phyloP scores from a whole-genome alignment of 106 monocot genomes.

The Dendrobium nobile region DNA sequence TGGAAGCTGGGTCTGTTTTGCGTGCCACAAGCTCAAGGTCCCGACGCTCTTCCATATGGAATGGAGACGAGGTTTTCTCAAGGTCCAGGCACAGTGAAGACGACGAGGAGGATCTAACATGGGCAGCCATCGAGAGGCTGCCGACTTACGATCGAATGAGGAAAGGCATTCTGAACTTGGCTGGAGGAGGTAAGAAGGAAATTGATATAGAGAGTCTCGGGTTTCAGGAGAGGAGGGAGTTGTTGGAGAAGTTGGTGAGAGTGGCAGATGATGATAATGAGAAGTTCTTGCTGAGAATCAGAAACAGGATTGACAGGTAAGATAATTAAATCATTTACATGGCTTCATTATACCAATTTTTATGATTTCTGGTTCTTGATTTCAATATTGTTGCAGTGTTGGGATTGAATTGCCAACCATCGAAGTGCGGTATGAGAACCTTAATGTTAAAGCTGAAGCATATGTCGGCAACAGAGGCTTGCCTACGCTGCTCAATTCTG shows the following conservation, averaged over 20 bases:
- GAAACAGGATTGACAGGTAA: constrained; percentile 25
- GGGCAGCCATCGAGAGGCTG: constrained; percentile 33
- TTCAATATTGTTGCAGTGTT: neutral
- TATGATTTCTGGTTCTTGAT: neutral
- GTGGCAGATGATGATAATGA: constrained; percentile 36
- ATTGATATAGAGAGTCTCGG: constrained; percentile 17
- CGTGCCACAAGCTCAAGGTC: neutral
- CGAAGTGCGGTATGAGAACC: neutral
- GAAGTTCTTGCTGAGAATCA: constrained; percentile 30
- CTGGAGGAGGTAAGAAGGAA: constrained; percentile 5
- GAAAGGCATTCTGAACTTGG: constrained; percentile 13
- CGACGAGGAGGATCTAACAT: constrained; percentile 33
- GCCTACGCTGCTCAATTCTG: constrained; percentile 4
- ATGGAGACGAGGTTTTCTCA: constrained; percentile 20
- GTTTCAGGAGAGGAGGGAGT: constrained; percentile 14
- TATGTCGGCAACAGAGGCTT: constrained; percentile 4
- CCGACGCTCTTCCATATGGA: constrained; percentile 16
- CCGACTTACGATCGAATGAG: constrained; percentile 24
- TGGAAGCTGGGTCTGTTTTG: constrained; percentile 3
- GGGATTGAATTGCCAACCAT: neutral
- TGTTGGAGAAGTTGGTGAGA: constrained; percentile 23
- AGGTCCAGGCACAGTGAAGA: constrained; percentile 14
- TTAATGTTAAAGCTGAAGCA: neutral
- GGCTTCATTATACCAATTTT: neutral
- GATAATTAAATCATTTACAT: neutral